phyloP scores from a whole-genome alignment of 768 basidiomycete genomes.

The Boletus fagicola region DNA sequence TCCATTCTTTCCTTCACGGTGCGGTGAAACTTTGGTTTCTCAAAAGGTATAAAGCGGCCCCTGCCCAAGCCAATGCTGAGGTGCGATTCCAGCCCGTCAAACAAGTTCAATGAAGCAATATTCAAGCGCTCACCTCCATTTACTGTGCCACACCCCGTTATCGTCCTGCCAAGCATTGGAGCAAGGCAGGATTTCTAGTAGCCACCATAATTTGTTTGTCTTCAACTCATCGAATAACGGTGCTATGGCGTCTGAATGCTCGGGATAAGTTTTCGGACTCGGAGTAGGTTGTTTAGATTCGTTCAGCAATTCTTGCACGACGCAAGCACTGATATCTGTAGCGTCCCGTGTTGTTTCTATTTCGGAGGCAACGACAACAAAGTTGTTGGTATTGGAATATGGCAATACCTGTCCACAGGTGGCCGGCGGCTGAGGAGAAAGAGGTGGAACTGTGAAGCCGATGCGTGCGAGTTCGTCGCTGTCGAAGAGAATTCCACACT shows the following conservation, averaged over 20 bases:
- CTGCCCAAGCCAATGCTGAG: constrained; percentile 48
- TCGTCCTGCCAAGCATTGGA: constrained; percentile 55
- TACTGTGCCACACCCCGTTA: constrained; percentile 51
- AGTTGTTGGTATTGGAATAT: background rate
- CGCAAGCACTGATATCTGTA: background rate
- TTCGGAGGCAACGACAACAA: background rate
- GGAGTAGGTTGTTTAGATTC: background rate
- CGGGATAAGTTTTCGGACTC: constrained; percentile 1
- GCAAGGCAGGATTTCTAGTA: constrained; percentile 66
- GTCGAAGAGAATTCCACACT: constrained; percentile 63
- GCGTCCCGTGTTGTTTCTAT: background rate
- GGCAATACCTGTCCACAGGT: background rate
- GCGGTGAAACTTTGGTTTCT: constrained; percentile 56
- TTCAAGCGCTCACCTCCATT: constrained; percentile 47
- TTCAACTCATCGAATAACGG: constrained; percentile 54
- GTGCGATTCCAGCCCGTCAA: constrained; percentile 1
- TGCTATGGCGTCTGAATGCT: constrained; percentile 38
- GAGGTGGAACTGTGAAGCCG: constrained; percentile 30
- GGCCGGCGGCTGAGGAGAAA: constrained; percentile 12
- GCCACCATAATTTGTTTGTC: constrained; percentile 55
- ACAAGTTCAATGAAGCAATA: background rate
- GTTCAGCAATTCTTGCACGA: background rate
- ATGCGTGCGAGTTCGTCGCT: constrained; percentile 43
- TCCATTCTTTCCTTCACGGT: constrained; percentile 62
- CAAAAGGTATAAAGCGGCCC: constrained; percentile 49